phyloP scores from a whole-genome alignment of 768 basidiomycete species.

The Rhizopogon vesiculosus region DNA sequence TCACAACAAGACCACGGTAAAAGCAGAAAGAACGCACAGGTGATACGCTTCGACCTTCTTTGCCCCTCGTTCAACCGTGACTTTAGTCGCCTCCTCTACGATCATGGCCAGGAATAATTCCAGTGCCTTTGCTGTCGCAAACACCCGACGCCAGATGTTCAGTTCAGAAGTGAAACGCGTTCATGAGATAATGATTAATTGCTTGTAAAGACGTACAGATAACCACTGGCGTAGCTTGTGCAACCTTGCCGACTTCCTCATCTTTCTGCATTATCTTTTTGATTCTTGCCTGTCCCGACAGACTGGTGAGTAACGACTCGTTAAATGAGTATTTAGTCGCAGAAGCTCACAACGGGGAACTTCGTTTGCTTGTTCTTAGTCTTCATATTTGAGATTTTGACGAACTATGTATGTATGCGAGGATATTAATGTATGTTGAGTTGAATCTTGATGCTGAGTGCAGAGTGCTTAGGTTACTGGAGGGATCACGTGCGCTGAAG shows the following conservation, averaged over 20 bases:
- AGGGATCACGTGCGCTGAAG: neutral
- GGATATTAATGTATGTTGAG: neutral
- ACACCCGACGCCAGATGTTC: neutral
- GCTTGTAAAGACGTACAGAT: constrained; percentile 65
- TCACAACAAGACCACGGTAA: constrained; percentile 1
- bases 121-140: constrained; percentile 76
- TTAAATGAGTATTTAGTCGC: neutral
- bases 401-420: neutral
- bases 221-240: constrained; percentile 92
- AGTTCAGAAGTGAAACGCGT: neutral
- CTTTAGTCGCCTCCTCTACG: constrained; percentile 76
- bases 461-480: neutral
- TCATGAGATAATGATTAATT: constrained; percentile 5
- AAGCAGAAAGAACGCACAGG: constrained; percentile 55
- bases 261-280: constrained; percentile 99
- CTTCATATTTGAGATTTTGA: constrained; percentile 48
- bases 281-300: constrained; percentile 73
- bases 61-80: constrained; percentile 71
- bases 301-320: constrained; percentile 4
- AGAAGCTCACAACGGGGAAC: constrained; percentile 75
- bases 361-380: constrained; percentile 90
- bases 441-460: neutral
- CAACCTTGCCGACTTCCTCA: constrained; percentile 97
- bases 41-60: constrained; percentile 93
- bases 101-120: constrained; percentile 88